A percentile compares a stretch with the other conserved stretches of the same genome.
phyloP scores from a whole-genome alignment of 192 early-diverging fungal species.

The Phycomyces blakesleeanus region DNA sequence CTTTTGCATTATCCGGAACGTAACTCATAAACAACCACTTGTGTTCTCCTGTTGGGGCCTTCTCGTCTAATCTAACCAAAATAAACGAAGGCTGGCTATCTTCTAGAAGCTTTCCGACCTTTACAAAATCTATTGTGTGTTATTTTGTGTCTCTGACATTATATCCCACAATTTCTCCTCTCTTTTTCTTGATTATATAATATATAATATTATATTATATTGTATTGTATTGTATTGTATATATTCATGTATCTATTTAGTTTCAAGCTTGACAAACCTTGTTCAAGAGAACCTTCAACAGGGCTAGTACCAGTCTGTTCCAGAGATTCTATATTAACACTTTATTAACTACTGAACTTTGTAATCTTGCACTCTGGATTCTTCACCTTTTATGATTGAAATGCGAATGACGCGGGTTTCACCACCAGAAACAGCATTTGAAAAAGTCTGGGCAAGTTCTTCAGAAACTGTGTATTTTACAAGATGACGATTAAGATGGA shows the following conservation, averaged over 20 bases:
- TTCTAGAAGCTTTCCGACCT: conserved; percentile 45
- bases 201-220: neutral
- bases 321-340: conserved; percentile 33
- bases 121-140: conserved; percentile 46
- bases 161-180: no score
- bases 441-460: conserved; percentile 45
- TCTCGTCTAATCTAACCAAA: conserved; percentile 57
- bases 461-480: conserved; percentile 37
- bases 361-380: neutral
- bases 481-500: neutral
- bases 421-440: conserved; percentile 31
- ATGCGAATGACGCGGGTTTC: conserved; percentile 43
- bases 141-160: neutral
- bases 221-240: no score
- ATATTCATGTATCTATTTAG: neutral
- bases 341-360: neutral
- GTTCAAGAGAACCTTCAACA: conserved; percentile 36
- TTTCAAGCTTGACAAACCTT: conserved; percentile 23
- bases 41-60: conserved; percentile 29
- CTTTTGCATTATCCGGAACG: conserved; percentile 76
- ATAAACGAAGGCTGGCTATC: conserved; percentile 61
- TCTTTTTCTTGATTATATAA: conserved; percentile 5
- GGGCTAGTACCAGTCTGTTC: conserved; percentile 21
- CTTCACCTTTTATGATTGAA: conserved; percentile 45
- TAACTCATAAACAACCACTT: conserved; percentile 77